These are phyloP conservation scores for Nicotiana noctiflora DNA, from an alignment of 257 asterid species.

Conservation along the genomic window DNA sequence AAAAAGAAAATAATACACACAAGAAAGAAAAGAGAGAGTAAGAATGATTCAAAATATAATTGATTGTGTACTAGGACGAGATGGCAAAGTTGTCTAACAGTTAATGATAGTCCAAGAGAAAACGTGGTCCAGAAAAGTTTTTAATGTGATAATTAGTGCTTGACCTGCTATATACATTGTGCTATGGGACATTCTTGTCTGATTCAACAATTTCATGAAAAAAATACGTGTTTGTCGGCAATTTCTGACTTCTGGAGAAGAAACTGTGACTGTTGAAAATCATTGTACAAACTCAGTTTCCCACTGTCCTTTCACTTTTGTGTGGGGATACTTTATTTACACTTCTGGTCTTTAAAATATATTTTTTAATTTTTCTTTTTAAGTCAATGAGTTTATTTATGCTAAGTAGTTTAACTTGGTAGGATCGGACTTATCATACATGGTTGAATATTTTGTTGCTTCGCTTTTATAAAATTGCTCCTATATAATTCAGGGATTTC, in stretches of 20 bases:
- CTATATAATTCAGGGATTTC: background rate
- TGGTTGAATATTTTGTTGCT: background rate
- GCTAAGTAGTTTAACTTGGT: too few species aligned
- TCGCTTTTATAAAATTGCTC: background rate
- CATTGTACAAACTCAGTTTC: background rate
- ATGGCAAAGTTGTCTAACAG: background rate
- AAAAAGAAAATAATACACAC: background rate
- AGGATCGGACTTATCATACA: background rate
- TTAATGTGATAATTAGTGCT: constrained; percentile 22
- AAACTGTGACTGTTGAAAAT: background rate
- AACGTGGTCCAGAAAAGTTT: constrained; percentile 14
- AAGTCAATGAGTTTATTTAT: background rate
- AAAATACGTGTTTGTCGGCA: constrained; percentile 34
- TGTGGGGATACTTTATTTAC: background rate
- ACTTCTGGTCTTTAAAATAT: background rate
- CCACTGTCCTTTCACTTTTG: background rate
- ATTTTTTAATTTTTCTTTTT: background rate
- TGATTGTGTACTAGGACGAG: background rate
- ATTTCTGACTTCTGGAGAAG: background rate
- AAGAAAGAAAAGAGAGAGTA: background rate
- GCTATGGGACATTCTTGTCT: constrained; percentile 14
- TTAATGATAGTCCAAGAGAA: background rate
- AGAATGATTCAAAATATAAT: background rate
- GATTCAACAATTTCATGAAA: constrained; percentile 15
- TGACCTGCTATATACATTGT: constrained; percentile 9